Conservation (phyloP, 176 grass and related monocot genomes). For the Zea luxurians region DNA sequence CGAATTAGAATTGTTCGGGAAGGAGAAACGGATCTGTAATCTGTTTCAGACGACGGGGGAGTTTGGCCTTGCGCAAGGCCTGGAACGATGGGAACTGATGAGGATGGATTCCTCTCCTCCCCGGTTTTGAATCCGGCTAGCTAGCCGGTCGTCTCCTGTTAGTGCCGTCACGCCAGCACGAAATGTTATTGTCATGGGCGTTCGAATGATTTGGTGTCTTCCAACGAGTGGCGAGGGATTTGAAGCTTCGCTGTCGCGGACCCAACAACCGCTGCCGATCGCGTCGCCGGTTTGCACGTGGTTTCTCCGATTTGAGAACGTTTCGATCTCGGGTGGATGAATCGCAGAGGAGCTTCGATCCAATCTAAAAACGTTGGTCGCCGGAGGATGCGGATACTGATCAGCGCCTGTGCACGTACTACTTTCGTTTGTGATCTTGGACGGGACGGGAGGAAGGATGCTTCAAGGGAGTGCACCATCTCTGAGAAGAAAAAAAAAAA, state of each 20-base stretch:
- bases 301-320: neutral
- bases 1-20: neutral
- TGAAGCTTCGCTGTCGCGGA: neutral
- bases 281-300: neutral
- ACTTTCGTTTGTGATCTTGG: neutral
- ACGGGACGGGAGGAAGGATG: too few species aligned
- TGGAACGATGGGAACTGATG: conserved; percentile 21
- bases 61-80: neutral
- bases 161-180: conserved; percentile 29
- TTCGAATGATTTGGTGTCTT: conserved; percentile 35
- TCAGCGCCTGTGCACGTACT: neutral
- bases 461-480: too few species aligned
- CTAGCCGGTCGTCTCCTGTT: conserved; percentile 51
- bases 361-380: neutral
- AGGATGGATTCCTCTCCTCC: neutral
- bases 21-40: conserved; percentile 31
- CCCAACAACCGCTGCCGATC: conserved; percentile 10
- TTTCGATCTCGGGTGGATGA: neutral
- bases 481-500: too few species aligned
- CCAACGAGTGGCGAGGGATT: neutral
- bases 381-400: too few species aligned
- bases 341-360: neutral
- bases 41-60: neutral
- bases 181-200: neutral
- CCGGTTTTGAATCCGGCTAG: conserved; percentile 50